phyloP scores from a whole-genome alignment of 768 basidiomycete species.

The Agrocybe chaxingu region DNA sequence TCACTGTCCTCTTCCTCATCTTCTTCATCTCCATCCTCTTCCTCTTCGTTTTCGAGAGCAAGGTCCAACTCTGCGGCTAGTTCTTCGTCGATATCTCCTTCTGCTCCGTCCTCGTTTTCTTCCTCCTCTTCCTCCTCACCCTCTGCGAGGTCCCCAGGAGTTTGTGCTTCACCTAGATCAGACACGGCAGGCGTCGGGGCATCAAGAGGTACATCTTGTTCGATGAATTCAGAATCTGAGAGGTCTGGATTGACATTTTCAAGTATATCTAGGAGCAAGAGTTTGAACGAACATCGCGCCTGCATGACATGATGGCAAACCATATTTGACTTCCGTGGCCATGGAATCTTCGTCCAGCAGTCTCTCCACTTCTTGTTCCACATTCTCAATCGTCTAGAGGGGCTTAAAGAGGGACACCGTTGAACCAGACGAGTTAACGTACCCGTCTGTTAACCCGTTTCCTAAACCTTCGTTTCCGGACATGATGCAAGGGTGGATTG shows the following conservation, averaged over 20 bases:
- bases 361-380: slow-evolving; percentile 90
- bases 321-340: slow-evolving; percentile 75
- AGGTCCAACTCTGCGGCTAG: slow-evolving; percentile 84
- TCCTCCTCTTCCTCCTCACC: slow-evolving; percentile 59
- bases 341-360: slow-evolving; percentile 76
- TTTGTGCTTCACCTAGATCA: slow-evolving; percentile 61
- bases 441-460: slow-evolving; percentile 85
- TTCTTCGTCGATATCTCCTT: slow-evolving; percentile 86
- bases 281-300: background rate
- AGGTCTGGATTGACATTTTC: slow-evolving; percentile 91
- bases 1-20: slow-evolving; percentile 68
- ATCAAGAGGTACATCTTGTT: slow-evolving; percentile 62
- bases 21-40: slow-evolving; percentile 63
- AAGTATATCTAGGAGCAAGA: slow-evolving; percentile 57
- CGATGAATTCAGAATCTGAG: slow-evolving; percentile 85
- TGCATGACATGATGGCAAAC: slow-evolving; percentile 32
- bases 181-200: slow-evolving; percentile 72
- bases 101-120: slow-evolving; percentile 58
- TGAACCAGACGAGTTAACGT: slow-evolving; percentile 19
- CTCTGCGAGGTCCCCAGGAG: slow-evolving; percentile 53
- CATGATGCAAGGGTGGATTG: slow-evolving; percentile 89
- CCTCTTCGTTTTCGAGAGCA: slow-evolving; percentile 70
- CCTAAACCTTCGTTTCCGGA: slow-evolving; percentile 87
- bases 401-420: background rate
- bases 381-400: slow-evolving; percentile 84